Base-by-base conservation (phyloP, 148 eudicot genomes). In the Cornus controversa region DNA sequence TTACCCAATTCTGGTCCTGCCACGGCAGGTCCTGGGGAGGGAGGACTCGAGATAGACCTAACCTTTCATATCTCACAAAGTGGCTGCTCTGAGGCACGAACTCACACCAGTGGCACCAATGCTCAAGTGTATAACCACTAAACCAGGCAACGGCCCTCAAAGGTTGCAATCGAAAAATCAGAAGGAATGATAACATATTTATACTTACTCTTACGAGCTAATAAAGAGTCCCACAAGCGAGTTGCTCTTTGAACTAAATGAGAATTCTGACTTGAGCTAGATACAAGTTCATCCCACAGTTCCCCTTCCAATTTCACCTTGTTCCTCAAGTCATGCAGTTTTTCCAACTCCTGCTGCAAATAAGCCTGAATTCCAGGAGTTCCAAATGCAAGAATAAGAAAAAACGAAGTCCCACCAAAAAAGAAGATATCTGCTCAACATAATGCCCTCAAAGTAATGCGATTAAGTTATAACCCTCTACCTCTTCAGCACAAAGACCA, bases 401-500 rank as follows among this genome's bases (percentile, higher is more conserved):
- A 67, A 73, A 53, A 24, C 22, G 57, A 72, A 45, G 26, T 36
- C 31, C 57, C 26, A 15, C 57, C 28, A 10, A 22, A 42, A 40
- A 71, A 28, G 14, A 68, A 65, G 50, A 40, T 24, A 62, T 69
- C 22, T 24, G 50, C 29, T 20, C 31, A 70, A 10, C 36, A 66
- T 57, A 15, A 57, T 23, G 64, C 58, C 77, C 31, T 77, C 31
- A 76, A 69, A 77, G 18, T 58, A 58, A 47, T 13, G 62, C 72
- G 45, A 36, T 24, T 23, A 58, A 37, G 26, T 34, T 50, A 47
- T 50, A 47, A 24, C 26, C 58, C 42, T 72, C 71, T 87, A 96
- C 99, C 98, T 96, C 99, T 84, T 96, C 99, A 72, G 99, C 99
- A 87, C 97, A 93, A 77, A 96, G 98, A 78, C 98, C 97, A 58